These are phyloP conservation scores for Xylaria acuta DNA, from an alignment of 495 filamentous ascomycete species.

Conservation along the genomic window DNA sequence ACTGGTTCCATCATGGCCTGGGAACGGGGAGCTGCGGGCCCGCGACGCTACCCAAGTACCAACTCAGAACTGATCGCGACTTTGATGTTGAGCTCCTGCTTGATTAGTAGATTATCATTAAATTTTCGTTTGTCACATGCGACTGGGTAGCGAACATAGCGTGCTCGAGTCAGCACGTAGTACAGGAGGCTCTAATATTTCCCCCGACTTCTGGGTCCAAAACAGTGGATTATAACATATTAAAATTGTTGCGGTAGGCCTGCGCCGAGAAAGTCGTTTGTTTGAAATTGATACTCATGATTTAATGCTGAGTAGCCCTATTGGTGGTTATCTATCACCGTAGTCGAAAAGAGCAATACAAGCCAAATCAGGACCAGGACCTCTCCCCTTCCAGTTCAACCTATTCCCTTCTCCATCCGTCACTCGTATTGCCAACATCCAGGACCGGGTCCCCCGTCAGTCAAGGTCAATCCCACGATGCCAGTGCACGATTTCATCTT, in stretches of 20 bases:
- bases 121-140: not conserved
- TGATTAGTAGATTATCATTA: constrained; percentile 32
- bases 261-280: not conserved
- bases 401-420: not conserved
- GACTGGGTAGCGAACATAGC: not conserved
- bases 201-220: not conserved
- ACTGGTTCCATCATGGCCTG: constrained; percentile 63
- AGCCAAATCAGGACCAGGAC: constrained; percentile 1
- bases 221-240: too few species aligned
- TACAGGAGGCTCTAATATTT: not conserved
- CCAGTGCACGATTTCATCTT: constrained; percentile 24
- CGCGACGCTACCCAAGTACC: constrained; percentile 57
- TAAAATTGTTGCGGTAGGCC: not conserved
- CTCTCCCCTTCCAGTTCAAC: not conserved
- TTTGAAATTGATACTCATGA: constrained; percentile 4
- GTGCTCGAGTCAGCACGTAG: not conserved
- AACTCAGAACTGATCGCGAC: constrained; percentile 49
- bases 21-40: constrained; percentile 61
- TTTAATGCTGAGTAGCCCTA: constrained; percentile 8
- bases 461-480: constrained; percentile 29
- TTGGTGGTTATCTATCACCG: not conserved
- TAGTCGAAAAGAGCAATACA: constrained; percentile 21
- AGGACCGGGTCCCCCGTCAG: not conserved
- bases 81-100: constrained; percentile 57
- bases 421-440: constrained; percentile 38